phyloP scores from a whole-genome alignment of 2,329 filamentous ascomycete genomes.

The Pestalotiopsis sp. region DNA sequence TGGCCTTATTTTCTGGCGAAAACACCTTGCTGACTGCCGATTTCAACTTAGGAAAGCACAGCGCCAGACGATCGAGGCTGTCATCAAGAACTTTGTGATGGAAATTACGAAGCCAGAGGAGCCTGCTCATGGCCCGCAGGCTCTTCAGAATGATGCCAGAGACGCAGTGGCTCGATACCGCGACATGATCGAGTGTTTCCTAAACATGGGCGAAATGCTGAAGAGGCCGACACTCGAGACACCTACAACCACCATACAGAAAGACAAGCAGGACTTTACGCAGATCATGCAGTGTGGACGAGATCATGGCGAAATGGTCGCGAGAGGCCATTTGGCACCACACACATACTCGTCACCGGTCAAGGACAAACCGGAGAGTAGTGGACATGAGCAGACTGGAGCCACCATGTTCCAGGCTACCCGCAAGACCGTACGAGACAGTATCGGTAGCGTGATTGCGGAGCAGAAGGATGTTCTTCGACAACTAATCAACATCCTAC shows the following conservation, averaged over 20 bases:
- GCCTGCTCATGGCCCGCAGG: constrained; percentile 12
- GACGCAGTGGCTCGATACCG: constrained; percentile 21
- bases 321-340: constrained; percentile 25
- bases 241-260: neutral
- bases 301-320: constrained; percentile 31
- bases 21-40: constrained; percentile 9
- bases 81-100: constrained; percentile 20
- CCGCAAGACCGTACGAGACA: constrained; percentile 20
- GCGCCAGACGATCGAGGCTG: constrained; percentile 11
- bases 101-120: neutral
- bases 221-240: constrained; percentile 20
- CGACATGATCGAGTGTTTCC: constrained; percentile 29
- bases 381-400: constrained; percentile 27
- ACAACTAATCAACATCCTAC: constrained; percentile 13
- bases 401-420: constrained; percentile 31
- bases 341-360: constrained; percentile 14
- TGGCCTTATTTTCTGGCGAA: neutral
- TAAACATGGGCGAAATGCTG: constrained; percentile 25
- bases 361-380: constrained; percentile 16
- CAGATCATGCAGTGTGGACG: constrained; percentile 31
- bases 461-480: constrained; percentile 24
- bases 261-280: constrained; percentile 32
- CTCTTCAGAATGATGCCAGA: constrained; percentile 24
- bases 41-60: constrained; percentile 13
- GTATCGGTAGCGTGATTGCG: constrained; percentile 27